phyloP scores from a whole-genome alignment of 345 rosid genomes.

The Syzygium jambos region DNA sequence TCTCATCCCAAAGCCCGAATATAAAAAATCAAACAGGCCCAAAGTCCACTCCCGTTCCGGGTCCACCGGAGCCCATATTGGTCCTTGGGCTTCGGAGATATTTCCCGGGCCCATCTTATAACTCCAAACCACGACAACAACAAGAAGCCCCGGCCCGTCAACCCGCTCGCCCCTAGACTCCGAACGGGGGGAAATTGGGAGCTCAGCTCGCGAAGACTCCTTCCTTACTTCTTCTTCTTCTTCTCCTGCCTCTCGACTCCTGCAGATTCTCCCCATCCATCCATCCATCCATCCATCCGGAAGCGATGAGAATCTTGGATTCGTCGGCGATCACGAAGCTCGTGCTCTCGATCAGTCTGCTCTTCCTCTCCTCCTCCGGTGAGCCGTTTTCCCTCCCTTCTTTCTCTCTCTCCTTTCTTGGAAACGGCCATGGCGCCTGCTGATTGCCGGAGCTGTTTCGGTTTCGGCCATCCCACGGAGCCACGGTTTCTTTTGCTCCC shows the following conservation, averaged over 20 bases:
- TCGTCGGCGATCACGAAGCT: neutral
- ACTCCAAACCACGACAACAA: neutral
- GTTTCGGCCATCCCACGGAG: neutral
- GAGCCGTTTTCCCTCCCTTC: neutral
- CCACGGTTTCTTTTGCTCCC: neutral
- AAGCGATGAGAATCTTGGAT: neutral
- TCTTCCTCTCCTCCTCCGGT: conserved; percentile 24
- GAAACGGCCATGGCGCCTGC: neutral
- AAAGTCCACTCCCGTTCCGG: neutral
- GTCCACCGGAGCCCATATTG: neutral
- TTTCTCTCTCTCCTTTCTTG: neutral
- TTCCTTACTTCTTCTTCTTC: neutral
- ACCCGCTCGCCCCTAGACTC: neutral
- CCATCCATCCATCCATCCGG: neutral
- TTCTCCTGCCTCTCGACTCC: neutral
- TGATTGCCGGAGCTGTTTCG: neutral
- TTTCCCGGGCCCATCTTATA: neutral
- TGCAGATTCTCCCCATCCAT: neutral
- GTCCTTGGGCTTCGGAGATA: neutral
- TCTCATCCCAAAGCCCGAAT: neutral
- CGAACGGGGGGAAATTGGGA: neutral
- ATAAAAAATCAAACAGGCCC: neutral
- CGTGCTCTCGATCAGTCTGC: conserved; percentile 15
- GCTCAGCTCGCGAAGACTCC: neutral
- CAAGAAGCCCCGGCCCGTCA: neutral